phyloP scores from a whole-genome alignment of 331 rosid genomes.

The Saraca asoca region DNA sequence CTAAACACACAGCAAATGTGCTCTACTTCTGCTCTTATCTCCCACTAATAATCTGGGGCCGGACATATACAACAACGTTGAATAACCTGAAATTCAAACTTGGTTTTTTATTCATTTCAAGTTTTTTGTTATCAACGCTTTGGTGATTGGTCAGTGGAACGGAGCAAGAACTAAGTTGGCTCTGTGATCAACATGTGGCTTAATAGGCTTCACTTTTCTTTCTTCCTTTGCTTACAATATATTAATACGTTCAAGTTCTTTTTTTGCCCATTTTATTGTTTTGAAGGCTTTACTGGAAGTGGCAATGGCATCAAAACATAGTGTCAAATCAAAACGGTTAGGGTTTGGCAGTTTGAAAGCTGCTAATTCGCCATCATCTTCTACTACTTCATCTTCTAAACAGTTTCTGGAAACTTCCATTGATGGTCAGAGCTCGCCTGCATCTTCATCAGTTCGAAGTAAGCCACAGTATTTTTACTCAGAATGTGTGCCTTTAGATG shows the following conservation, averaged over 20 bases:
- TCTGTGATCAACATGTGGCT: too few species aligned
- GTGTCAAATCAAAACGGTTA: constrained; percentile 51
- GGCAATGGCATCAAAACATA: constrained; percentile 76
- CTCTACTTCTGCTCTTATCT: not conserved
- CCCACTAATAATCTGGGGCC: too few species aligned
- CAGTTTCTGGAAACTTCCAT: constrained; percentile 68
- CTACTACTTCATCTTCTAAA: constrained; percentile 87
- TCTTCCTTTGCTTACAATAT: too few species aligned
- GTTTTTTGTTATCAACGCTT: not conserved
- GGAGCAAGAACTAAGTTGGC: not conserved
- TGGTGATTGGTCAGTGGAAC: constrained; percentile 10
- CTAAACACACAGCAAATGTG: not conserved
- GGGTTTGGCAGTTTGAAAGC: constrained; percentile 48
- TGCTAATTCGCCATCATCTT: constrained; percentile 78
- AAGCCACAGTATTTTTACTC: constrained; percentile 66
- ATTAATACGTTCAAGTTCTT: not conserved
- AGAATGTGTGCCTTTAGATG: constrained; percentile 53
- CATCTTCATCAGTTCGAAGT: constrained; percentile 84
- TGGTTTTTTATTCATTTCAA: not conserved
- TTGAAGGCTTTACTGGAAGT: constrained; percentile 52
- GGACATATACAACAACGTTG: not conserved
- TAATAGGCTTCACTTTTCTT: too few species aligned
- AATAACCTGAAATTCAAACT: constrained; percentile 1
- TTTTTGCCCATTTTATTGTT: constrained; percentile 11
- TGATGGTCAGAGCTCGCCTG: constrained; percentile 92